A percentile compares a stretch with the other conserved stretches of the same genome.
phyloP scores from a whole-genome alignment of 225 moss, liverwort and hornwort species.

The Antitrichia curtipendula region DNA sequence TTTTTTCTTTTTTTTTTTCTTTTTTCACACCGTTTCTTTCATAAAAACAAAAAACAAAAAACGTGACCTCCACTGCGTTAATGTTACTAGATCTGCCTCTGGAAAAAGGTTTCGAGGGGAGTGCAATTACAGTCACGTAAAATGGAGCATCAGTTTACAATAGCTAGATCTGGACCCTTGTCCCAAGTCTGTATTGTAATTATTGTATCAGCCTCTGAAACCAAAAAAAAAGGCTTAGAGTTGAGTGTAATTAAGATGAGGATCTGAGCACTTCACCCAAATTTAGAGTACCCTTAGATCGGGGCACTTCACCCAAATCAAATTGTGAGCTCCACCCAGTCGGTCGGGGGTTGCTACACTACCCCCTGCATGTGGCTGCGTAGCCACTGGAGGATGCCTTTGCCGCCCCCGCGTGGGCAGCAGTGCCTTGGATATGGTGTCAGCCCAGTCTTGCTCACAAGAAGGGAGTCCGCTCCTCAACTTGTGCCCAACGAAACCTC shows the following conservation, averaged over 20 bases:
- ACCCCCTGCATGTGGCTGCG: neutral
- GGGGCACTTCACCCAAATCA: neutral
- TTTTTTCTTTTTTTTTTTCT: no score
- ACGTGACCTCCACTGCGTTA: neutral
- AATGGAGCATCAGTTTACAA: neutral
- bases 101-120: neutral
- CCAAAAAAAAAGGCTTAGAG: neutral
- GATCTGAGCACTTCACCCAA: neutral
- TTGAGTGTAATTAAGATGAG: no score
- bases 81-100: neutral
- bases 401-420: constrained; percentile 34
- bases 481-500: neutral
- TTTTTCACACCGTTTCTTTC: no score
- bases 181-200: neutral
- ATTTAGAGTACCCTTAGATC: neutral
- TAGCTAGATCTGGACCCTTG: neutral
- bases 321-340: neutral
- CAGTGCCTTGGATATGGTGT: constrained; percentile 3
- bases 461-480: neutral
- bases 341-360: neutral
- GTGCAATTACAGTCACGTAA: neutral
- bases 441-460: neutral
- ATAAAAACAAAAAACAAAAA: no score
- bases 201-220: neutral
- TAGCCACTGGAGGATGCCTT: neutral